Percentiles rank a stretch among this genome's conserved stretches.
These are phyloP conservation scores for Tolypocladium album DNA, from an alignment of 2,329 filamentous ascomycete genomes.

Conservation along the genomic window DNA sequence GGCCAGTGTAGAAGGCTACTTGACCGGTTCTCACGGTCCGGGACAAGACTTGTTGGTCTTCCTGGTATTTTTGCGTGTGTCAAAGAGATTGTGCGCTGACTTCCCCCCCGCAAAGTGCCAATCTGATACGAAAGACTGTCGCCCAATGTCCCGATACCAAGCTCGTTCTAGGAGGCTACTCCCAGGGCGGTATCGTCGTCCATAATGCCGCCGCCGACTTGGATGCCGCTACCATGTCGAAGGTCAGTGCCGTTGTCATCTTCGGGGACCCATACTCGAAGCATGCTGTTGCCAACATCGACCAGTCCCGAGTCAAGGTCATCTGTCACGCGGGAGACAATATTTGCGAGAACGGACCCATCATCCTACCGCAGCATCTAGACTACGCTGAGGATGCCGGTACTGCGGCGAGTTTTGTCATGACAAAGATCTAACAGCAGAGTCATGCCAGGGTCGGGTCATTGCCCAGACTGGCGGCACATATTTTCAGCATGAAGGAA, in stretches of 20 bases:
- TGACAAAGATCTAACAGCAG: slow-evolving; percentile 2
- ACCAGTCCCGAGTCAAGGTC: slow-evolving; percentile 8
- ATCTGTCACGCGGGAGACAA: slow-evolving; percentile 17
- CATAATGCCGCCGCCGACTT: slow-evolving; percentile 15
- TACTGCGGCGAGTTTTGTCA: slow-evolving; percentile 12
- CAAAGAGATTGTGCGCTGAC: background rate
- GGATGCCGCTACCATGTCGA: slow-evolving; percentile 10
- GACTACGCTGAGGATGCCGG: slow-evolving; percentile 14
- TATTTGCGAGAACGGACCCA: slow-evolving; percentile 16
- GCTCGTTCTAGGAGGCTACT: slow-evolving; percentile 16
- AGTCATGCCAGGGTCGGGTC: too few species aligned
- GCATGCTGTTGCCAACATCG: slow-evolving; percentile 11
- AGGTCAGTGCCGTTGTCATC: slow-evolving; percentile 17
- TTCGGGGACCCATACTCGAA: slow-evolving; percentile 18
- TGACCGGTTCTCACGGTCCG: slow-evolving; percentile 8
- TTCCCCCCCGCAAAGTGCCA: slow-evolving; percentile 17
- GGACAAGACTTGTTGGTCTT: slow-evolving; percentile 12
- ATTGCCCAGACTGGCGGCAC: background rate
- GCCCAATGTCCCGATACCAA: slow-evolving; percentile 13
- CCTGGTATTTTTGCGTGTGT: background rate
- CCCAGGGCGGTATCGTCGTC: slow-evolving; percentile 15
- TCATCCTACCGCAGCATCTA: slow-evolving; percentile 15
- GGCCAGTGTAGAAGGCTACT: slow-evolving; percentile 15
- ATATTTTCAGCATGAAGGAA: background rate
- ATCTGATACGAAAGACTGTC: slow-evolving; percentile 16